These are phyloP conservation scores for Catunica adiposa DNA, from an alignment of 2,329 filamentous ascomycete genomes.

Conservation along the genomic window DNA sequence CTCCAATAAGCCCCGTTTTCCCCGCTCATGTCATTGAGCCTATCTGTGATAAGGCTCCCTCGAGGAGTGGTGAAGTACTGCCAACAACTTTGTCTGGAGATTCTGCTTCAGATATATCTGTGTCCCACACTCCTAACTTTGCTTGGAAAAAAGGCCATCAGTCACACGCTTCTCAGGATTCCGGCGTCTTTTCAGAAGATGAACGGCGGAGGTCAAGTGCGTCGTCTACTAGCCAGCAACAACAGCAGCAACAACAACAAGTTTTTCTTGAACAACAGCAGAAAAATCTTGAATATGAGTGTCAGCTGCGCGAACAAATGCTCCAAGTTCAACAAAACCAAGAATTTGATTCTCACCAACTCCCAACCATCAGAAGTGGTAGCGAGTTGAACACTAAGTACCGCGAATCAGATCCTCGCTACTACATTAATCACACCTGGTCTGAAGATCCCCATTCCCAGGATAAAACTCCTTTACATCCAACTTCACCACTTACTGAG, in stretches of 20 bases:
- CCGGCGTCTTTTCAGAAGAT: constrained; percentile 2
- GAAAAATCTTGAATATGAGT: too few species aligned
- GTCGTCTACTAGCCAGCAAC: background rate
- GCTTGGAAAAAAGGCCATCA: constrained; percentile 7
- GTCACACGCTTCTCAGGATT: constrained; percentile 1
- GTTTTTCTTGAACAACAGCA: too few species aligned
- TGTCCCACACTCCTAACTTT: constrained; percentile 5
- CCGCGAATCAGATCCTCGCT: constrained; percentile 20
- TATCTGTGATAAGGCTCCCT: background rate
- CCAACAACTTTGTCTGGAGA: background rate
- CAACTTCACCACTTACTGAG: constrained; percentile 38
- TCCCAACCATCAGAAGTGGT: constrained; percentile 15
- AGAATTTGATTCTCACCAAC: constrained; percentile 19
- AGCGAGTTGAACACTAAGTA: constrained; percentile 13
- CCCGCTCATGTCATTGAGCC: background rate
- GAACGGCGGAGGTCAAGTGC: background rate
- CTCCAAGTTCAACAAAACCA: too few species aligned
- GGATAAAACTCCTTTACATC: constrained; percentile 30
- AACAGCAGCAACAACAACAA: too few species aligned
- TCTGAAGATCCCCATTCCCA: constrained; percentile 1
- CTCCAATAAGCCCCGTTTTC: background rate
- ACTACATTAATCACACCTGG: constrained; percentile 2
- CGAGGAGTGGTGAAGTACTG: background rate
- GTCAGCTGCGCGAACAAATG: too few species aligned
- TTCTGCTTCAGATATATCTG: background rate